phyloP scores from a whole-genome alignment of 2,329 filamentous ascomycete genomes.

The Fusarium ramigenum region DNA sequence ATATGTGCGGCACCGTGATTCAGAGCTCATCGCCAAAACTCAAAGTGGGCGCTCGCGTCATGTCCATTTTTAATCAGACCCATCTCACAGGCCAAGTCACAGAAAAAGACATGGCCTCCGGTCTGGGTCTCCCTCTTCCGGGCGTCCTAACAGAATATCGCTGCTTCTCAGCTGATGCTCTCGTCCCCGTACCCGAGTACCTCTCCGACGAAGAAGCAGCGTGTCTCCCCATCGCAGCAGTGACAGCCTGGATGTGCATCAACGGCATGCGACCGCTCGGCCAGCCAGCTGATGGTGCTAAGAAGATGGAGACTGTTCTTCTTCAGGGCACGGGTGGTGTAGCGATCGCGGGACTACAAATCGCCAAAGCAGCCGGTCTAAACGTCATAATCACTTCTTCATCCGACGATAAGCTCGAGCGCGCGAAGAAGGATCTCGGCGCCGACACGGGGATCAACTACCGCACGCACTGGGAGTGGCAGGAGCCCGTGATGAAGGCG shows the following conservation, averaged over 20 bases:
- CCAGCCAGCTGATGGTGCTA: slow-evolving; percentile 47
- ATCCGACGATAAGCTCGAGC: slow-evolving; percentile 60
- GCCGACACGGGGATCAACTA: slow-evolving; percentile 65
- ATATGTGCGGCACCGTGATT: slow-evolving; percentile 73
- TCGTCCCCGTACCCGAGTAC: slow-evolving; percentile 66
- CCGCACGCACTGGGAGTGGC: slow-evolving; percentile 61
- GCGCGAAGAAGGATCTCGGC: slow-evolving; percentile 57
- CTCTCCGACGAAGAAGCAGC: slow-evolving; percentile 67
- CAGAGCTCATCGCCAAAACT: slow-evolving; percentile 53
- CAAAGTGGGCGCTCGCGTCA: slow-evolving; percentile 70
- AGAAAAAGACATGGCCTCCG: slow-evolving; percentile 62
- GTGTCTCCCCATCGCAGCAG: slow-evolving; percentile 67
- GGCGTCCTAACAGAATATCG: slow-evolving; percentile 69
- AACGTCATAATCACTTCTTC: slow-evolving; percentile 64
- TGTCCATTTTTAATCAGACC: slow-evolving; percentile 69
- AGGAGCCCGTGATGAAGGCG: slow-evolving; percentile 56
- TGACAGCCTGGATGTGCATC: slow-evolving; percentile 73
- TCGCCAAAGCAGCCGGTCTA: slow-evolving; percentile 62
- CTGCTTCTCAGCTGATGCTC: slow-evolving; percentile 64
- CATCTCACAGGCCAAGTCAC: slow-evolving; percentile 68
- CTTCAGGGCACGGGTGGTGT: slow-evolving; percentile 66
- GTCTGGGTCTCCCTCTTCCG: slow-evolving; percentile 67
- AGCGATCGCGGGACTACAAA: slow-evolving; percentile 60
- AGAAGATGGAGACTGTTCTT: slow-evolving; percentile 51
- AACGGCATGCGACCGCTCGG: slow-evolving; percentile 67